These are phyloP conservation scores for Patellaria atrata DNA, from an alignment of 495 filamentous ascomycete genomes.

Conservation along the genomic window DNA sequence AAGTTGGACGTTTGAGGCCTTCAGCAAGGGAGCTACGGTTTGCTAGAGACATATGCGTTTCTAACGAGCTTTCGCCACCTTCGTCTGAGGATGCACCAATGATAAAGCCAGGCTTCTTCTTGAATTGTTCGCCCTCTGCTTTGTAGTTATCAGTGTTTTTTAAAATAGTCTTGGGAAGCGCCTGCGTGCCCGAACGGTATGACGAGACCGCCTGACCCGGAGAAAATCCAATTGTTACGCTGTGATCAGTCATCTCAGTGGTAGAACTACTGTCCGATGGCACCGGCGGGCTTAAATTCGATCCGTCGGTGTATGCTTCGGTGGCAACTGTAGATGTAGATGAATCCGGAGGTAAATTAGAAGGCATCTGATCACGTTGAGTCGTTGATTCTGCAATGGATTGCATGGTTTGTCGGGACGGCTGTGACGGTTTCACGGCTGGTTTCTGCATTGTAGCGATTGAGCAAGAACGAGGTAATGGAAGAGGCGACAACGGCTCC, in stretches of 20 bases:
- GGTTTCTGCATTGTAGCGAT: background rate
- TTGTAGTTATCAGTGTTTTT: slow-evolving; percentile 25
- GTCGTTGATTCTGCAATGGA: slow-evolving; percentile 32
- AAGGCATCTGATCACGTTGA: slow-evolving; percentile 17
- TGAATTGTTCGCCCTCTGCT: slow-evolving; percentile 29
- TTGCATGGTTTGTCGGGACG: slow-evolving; percentile 34
- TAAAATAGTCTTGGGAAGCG: slow-evolving; percentile 30
- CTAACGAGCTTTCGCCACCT: slow-evolving; percentile 67
- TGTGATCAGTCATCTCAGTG: slow-evolving; percentile 46
- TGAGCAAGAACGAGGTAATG: slow-evolving; percentile 9
- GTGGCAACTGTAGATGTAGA: slow-evolving; percentile 29
- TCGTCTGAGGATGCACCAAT: slow-evolving; percentile 72
- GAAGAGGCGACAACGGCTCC: slow-evolving; percentile 35
- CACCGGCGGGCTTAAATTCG: slow-evolving; percentile 17
- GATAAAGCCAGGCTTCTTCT: slow-evolving; percentile 60
- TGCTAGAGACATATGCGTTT: slow-evolving; percentile 44
- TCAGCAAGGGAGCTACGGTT: slow-evolving; percentile 41
- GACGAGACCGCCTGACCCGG: slow-evolving; percentile 62
- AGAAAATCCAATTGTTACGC: slow-evolving; percentile 77
- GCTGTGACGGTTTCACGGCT: slow-evolving; percentile 11
- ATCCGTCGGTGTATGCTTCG: slow-evolving; percentile 11
- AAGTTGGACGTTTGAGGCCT: slow-evolving; percentile 31
- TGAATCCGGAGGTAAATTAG: slow-evolving; percentile 22
- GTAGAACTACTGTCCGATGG: slow-evolving; percentile 25
- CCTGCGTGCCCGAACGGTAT: slow-evolving; percentile 45